Evolutionary conservation across 2,329 filamentous ascomycete genomes (phyloP).

Genomic region (Fusarium dlaminii): DNA sequence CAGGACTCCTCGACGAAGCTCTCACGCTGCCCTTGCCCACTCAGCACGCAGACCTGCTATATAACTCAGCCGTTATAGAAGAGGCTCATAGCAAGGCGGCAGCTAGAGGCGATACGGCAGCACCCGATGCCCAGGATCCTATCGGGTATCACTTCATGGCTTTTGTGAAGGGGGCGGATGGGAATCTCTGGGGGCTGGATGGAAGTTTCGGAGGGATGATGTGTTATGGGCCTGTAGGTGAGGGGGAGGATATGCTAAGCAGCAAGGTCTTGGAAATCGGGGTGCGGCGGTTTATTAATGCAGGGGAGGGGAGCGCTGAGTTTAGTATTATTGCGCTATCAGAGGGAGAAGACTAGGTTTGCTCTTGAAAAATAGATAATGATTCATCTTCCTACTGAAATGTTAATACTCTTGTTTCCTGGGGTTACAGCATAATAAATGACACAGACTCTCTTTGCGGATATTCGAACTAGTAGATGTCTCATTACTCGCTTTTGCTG

Average conservation of each 20-base stretch:
- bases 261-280: background rate
- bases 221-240: background rate
- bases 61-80: background rate
- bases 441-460: too few relatives aligned
- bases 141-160: background rate
- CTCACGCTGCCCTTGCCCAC: background rate
- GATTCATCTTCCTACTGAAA: background rate
- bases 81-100: background rate
- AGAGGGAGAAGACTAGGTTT: accelerated
- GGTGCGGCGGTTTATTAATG: background rate
- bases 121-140: accelerated
- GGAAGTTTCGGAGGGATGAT: background rate
- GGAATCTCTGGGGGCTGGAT: background rate
- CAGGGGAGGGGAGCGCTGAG: background rate
- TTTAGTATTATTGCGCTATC: background rate
- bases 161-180: background rate
- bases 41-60: background rate
- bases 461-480: background rate
- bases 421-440: too few relatives aligned
- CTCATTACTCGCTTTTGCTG: too few relatives aligned
- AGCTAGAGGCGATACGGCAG: background rate
- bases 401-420: accelerated
- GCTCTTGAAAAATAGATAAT: too few relatives aligned
- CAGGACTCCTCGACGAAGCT: background rate
- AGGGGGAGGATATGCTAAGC: background rate